Evolutionary conservation across 129 eudicot genomes (phyloP).

Genomic region (Glebionis coronaria): DNA sequence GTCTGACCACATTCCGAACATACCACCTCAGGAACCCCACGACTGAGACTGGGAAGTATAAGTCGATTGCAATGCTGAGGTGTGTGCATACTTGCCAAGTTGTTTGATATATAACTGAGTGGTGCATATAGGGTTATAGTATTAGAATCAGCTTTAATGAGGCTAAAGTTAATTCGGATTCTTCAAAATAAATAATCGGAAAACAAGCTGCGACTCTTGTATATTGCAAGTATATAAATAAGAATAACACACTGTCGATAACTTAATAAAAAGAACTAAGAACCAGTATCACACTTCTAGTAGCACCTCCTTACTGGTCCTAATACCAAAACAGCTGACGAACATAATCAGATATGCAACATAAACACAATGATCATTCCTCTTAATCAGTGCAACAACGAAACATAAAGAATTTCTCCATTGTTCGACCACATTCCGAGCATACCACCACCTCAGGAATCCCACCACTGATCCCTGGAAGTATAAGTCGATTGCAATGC

Average conservation of each 20-base stretch:
- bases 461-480: constrained; percentile 77
- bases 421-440: constrained; percentile 70
- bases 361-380: constrained; percentile 2
- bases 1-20: constrained; percentile 94
- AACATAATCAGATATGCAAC: constrained; percentile 20
- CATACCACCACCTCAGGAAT: constrained; percentile 80
- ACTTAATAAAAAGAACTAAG: constrained; percentile 17
- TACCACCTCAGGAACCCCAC: constrained; percentile 77
- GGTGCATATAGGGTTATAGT: background rate
- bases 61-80: constrained; percentile 75
- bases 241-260: constrained; percentile 11
- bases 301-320: constrained; percentile 30
- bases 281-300: constrained; percentile 32
- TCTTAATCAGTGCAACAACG: constrained; percentile 74
- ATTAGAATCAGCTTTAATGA: constrained; percentile 4
- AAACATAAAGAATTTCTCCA: constrained; percentile 89
- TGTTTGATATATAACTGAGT: no score
- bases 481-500: constrained; percentile 76
- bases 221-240: constrained; percentile 19
- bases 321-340: constrained; percentile 23
- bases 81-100: constrained; percentile 42
- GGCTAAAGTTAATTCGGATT: constrained; percentile 8
- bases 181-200: background rate
- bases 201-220: constrained; percentile 14
- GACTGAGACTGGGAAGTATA: constrained; percentile 72